Percentiles rank a stretch among this genome's conserved stretches.
These are phyloP conservation scores for Leccinum variicolor DNA, from an alignment of 768 basidiomycete species.

Conservation along the genomic window DNA sequence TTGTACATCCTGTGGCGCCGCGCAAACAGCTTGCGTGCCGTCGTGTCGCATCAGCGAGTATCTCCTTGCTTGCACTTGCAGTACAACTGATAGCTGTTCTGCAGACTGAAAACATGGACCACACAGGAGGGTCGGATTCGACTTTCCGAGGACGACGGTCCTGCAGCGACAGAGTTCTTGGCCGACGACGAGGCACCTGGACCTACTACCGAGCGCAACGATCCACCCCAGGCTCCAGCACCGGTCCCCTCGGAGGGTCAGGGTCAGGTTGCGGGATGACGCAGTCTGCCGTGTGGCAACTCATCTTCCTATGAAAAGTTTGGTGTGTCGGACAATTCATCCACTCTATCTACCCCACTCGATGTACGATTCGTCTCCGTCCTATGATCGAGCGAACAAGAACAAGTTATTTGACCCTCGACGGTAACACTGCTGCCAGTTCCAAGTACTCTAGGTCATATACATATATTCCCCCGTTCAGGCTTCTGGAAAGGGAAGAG, in stretches of 20 bases:
- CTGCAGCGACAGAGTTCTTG: constrained; percentile 64
- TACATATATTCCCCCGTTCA: neutral
- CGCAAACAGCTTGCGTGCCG: constrained; percentile 50
- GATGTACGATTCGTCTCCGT: neutral
- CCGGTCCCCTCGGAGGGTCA: constrained; percentile 5
- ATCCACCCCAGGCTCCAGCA: constrained; percentile 19
- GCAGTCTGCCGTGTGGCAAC: neutral
- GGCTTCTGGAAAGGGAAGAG: neutral
- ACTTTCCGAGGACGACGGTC: constrained; percentile 68
- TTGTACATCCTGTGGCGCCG: constrained; percentile 65
- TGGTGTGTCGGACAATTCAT: neutral
- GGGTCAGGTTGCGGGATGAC: neutral
- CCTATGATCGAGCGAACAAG: neutral
- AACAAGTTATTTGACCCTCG: neutral
- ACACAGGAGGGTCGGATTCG: constrained; percentile 56
- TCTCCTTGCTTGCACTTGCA: neutral
- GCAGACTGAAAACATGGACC: constrained; percentile 57
- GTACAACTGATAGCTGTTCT: neutral
- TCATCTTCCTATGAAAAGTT: neutral
- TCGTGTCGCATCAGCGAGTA: constrained; percentile 62
- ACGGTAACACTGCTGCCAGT: neutral
- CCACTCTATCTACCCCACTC: neutral
- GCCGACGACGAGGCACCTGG: constrained; percentile 51
- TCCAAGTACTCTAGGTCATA: neutral
- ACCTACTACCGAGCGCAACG: constrained; percentile 26